Percentiles rank a stretch among this genome's conserved stretches.
Evolutionary conservation across 139 green algal genomes (phyloP).

Genomic region (Auxenochlorella pyrenoidosa): DNA sequence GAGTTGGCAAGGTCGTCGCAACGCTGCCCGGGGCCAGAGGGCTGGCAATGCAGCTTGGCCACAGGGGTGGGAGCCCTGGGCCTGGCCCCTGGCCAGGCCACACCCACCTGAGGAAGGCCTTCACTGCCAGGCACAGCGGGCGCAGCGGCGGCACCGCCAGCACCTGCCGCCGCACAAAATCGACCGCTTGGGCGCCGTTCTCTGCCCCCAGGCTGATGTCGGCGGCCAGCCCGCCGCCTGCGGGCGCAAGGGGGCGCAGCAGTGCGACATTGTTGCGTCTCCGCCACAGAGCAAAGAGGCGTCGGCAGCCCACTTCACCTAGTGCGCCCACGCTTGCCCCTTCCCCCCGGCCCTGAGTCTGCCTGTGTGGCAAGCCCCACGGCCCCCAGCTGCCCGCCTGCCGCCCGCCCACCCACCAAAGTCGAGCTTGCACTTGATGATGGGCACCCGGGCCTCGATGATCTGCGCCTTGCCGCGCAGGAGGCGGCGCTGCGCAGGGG

Average conservation of each 20-base stretch:
- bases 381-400: no score
- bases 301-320: not conserved
- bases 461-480: conserved; percentile 37
- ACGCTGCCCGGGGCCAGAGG: no score
- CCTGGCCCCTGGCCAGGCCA: no score
- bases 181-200: conserved; percentile 74
- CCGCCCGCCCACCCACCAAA: not conserved
- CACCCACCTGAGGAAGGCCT: conserved; percentile 57
- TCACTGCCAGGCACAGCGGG: conserved; percentile 76
- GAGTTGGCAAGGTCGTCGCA: no score
- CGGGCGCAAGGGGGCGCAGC: not conserved
- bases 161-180: conserved; percentile 62
- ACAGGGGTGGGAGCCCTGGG: no score
- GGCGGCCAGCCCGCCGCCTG: conserved; percentile 39
- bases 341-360: no score
- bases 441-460: conserved; percentile 73
- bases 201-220: conserved; percentile 80
- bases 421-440: conserved; percentile 73
- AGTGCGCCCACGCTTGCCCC: no score
- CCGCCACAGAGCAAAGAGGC: not conserved
- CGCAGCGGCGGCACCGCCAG: conserved; percentile 63
- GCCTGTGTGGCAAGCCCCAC: no score
- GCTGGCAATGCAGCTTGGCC: no score
- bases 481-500: conserved; percentile 10
- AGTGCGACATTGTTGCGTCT: not conserved